phyloP scores from a whole-genome alignment of 1,284 basidiomycete species.

The Malassezia globosa region DNA sequence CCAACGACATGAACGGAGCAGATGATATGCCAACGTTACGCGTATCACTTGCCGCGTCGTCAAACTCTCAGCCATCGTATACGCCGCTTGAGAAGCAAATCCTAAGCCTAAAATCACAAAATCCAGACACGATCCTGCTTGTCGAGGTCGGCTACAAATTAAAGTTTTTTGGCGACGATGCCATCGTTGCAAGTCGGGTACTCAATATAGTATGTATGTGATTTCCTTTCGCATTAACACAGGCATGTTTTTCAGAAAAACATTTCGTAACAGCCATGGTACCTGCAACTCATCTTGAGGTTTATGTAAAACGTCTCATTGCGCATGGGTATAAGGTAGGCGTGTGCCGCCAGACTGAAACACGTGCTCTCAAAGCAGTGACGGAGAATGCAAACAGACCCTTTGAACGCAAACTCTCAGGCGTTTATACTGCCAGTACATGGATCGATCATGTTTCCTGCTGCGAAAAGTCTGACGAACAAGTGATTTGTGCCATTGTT shows the following conservation, averaged over 20 bases:
- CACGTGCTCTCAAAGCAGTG: constrained; percentile 84
- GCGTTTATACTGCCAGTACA: constrained; percentile 79
- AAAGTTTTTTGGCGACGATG: constrained; percentile 74
- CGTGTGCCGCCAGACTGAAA: constrained; percentile 78
- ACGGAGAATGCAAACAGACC: constrained; percentile 49
- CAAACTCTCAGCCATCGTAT: too few relatives aligned
- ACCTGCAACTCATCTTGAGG: constrained; percentile 65
- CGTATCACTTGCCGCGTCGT: too few relatives aligned
- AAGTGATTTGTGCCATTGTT: constrained; percentile 50
- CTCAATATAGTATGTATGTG: constrained; percentile 57
- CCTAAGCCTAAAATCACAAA: constrained; percentile 32
- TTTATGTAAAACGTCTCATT: constrained; percentile 72
- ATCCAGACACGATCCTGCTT: constrained; percentile 68
- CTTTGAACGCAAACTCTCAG: constrained; percentile 68
- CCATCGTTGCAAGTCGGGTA: constrained; percentile 68
- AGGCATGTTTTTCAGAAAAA: constrained; percentile 60
- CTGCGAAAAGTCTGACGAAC: constrained; percentile 15
- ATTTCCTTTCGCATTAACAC: neutral
- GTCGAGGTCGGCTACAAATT: constrained; percentile 58
- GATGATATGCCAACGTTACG: neutral
- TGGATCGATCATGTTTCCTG: constrained; percentile 57
- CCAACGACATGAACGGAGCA: too few relatives aligned
- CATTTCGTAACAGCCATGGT: constrained; percentile 76
- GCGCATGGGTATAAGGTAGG: constrained; percentile 74
- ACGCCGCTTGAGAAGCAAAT: constrained; percentile 43